Evolutionary conservation across 306 rosid species (phyloP).

Genomic region (barrel medic (Medicago truncatula)): DNA sequence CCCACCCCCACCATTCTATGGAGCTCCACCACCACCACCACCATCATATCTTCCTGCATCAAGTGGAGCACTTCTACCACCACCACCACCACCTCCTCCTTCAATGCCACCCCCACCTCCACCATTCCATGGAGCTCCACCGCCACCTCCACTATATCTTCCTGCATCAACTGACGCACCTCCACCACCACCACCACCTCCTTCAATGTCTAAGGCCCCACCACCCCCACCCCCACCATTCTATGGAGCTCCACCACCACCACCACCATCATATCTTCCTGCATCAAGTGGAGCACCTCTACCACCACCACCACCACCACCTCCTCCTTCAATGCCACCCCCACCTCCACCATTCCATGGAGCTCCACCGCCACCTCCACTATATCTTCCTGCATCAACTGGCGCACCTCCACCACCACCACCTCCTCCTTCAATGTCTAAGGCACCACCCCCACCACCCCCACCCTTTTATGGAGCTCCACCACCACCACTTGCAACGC

Average conservation of each 20-base stretch:
- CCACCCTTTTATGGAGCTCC: not conserved
- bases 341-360: not conserved
- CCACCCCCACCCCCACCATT: no score
- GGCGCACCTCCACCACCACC: conserved; percentile 34
- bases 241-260: conserved; percentile 33
- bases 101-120: conserved; percentile 5
- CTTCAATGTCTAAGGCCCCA: no score
- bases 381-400: conserved; percentile 31
- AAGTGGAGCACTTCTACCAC: conserved; percentile 16
- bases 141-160: not conserved
- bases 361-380: conserved; percentile 31
- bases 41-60: not conserved
- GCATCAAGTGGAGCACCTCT: conserved; percentile 8
- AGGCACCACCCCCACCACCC: conserved; percentile 32
- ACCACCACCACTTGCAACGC: conserved; percentile 27
- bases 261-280: not conserved
- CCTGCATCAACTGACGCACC: conserved; percentile 22
- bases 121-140: conserved; percentile 33
- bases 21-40: conserved; percentile 33
- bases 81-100: conserved; percentile 44
- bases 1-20: conserved; percentile 5
- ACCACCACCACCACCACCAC: conserved; percentile 35
- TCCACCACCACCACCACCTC: conserved; percentile 38
- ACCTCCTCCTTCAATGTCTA: not conserved
- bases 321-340: no score